Evolutionary conservation across 768 basidiomycete genomes (phyloP).

Genomic region (Nevesoporus exiguus): DNA sequence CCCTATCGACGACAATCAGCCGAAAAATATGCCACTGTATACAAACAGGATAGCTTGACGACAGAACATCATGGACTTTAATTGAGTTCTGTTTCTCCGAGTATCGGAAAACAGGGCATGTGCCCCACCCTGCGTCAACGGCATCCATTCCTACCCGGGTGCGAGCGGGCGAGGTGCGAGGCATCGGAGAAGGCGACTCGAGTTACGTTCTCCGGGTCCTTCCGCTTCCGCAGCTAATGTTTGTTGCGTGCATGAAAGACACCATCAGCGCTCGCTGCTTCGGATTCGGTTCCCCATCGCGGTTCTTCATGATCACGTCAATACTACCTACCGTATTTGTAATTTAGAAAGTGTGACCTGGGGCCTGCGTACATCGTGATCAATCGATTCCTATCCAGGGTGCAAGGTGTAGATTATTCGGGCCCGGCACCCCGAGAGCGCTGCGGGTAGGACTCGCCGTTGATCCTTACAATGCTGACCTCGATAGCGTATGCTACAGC

Average conservation of each 20-base stretch:
- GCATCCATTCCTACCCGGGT: background rate
- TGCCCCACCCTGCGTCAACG: background rate
- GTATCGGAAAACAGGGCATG: background rate
- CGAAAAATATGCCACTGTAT: background rate
- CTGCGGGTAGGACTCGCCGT: background rate
- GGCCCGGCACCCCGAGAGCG: background rate
- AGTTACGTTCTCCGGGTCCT: background rate
- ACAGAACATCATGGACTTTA: background rate
- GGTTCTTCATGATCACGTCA: background rate
- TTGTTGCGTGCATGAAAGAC: background rate
- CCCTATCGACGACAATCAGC: too few relatives aligned
- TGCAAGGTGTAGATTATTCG: background rate
- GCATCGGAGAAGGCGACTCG: background rate
- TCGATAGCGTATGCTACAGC: background rate
- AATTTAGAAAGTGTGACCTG: slow-evolving; percentile 5
- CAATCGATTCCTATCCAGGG: too few relatives aligned
- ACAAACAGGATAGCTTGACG: background rate
- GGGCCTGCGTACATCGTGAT: too few relatives aligned
- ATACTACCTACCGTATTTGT: background rate
- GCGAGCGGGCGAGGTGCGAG: background rate
- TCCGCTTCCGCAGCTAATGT: slow-evolving; percentile 7
- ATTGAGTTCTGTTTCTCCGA: background rate
- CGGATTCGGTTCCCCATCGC: background rate
- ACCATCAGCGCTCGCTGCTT: slow-evolving; percentile 1
- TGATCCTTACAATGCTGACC: background rate